phyloP scores from a whole-genome alignment of 2,329 filamentous ascomycete species.

The Aspergillus bombycis region DNA sequence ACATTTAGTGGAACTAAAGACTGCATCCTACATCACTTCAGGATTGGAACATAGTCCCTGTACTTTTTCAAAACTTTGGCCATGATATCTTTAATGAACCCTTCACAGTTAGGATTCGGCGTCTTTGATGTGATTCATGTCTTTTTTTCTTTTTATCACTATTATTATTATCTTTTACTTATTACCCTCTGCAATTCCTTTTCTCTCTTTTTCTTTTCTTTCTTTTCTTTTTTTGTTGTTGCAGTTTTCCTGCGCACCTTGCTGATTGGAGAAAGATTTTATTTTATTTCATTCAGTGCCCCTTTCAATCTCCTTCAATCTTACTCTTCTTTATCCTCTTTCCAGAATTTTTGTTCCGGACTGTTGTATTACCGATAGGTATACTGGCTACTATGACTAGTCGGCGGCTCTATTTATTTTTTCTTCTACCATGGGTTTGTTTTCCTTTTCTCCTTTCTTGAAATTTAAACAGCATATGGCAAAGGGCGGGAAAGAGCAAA shows the following conservation, averaged over 20 bases:
- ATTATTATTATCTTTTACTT: not conserved
- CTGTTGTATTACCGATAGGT: slow-evolving; percentile 12
- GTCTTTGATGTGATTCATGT: slow-evolving; percentile 18
- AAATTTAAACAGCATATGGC: not conserved
- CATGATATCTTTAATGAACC: slow-evolving; percentile 32
- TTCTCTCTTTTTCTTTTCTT: no score
- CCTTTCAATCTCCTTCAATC: slow-evolving; percentile 11
- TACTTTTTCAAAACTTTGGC: slow-evolving; percentile 22
- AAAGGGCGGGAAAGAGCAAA: not conserved
- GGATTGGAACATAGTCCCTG: slow-evolving; percentile 19
- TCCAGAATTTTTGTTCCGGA: not conserved
- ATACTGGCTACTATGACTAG: slow-evolving; percentile 12
- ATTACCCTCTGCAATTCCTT: not conserved
- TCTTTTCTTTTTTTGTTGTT: not conserved
- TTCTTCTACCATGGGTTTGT: slow-evolving; percentile 5
- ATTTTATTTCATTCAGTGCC: slow-evolving; percentile 8
- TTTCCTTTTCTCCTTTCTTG: not conserved
- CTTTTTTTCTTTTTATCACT: slow-evolving; percentile 7
- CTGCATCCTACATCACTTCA: slow-evolving; percentile 10
- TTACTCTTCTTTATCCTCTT: slow-evolving; percentile 1
- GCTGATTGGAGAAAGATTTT: not conserved
- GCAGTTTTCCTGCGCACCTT: not conserved
- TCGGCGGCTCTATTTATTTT: slow-evolving; percentile 4
- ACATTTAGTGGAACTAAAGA: not conserved
- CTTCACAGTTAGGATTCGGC: slow-evolving; percentile 23